phyloP scores from a whole-genome alignment of 192 early-diverging fungal species.

The Coemansia furcata region DNA sequence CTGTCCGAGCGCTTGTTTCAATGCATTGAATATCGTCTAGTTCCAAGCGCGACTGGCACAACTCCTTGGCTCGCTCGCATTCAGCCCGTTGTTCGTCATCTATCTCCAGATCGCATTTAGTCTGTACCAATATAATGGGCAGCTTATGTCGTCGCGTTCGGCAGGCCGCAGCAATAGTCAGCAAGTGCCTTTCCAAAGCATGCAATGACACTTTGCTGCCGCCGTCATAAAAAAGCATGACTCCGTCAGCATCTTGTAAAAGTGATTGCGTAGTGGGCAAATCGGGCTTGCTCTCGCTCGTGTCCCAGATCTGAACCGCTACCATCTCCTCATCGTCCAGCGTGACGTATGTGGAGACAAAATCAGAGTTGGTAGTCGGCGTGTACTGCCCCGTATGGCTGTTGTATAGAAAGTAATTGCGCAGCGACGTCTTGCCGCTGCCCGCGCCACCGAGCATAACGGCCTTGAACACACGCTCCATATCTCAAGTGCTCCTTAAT shows the following conservation, averaged over 20 bases:
- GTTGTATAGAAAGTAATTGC: slow-evolving; percentile 39
- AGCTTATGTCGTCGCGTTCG: background rate
- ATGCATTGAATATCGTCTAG: slow-evolving; percentile 15
- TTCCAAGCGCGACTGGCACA: slow-evolving; percentile 9
- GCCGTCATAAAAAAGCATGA: slow-evolving; percentile 32
- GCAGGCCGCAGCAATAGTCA: background rate
- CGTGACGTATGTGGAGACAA: slow-evolving; percentile 38
- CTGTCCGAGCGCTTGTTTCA: slow-evolving; percentile 35
- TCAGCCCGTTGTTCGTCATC: background rate
- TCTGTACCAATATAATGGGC: slow-evolving; percentile 21
- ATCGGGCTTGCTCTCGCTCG: slow-evolving; percentile 15
- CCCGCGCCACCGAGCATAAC: slow-evolving; percentile 40
- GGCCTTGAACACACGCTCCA: slow-evolving; percentile 36
- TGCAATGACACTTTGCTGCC: slow-evolving; percentile 4
- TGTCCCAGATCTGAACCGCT: slow-evolving; percentile 52
- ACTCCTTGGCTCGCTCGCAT: slow-evolving; percentile 7
- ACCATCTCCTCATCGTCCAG: slow-evolving; percentile 17
- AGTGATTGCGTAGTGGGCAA: slow-evolving; percentile 28
- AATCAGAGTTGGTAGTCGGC: slow-evolving; percentile 38
- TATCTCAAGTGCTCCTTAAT: background rate
- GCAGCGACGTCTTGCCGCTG: slow-evolving; percentile 46
- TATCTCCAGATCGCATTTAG: slow-evolving; percentile 18
- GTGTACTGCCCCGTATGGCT: slow-evolving; percentile 30
- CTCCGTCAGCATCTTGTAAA: slow-evolving; percentile 38
- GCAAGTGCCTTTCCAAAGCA: slow-evolving; percentile 11